These are phyloP conservation scores for Gnomoniopsis sp. DNA, from an alignment of 2,329 filamentous ascomycete species.

Conservation along the genomic window DNA sequence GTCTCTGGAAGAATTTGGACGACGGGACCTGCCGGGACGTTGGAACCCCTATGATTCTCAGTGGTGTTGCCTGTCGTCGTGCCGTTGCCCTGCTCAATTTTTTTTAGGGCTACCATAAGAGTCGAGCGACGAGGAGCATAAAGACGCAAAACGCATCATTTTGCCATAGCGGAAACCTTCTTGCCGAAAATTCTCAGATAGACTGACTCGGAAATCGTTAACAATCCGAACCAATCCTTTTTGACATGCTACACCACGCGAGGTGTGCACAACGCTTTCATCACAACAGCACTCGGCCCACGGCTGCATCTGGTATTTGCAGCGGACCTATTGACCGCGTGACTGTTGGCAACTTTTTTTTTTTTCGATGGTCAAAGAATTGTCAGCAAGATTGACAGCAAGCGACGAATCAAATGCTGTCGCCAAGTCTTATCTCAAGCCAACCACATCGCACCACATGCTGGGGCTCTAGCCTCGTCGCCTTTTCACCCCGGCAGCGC, in stretches of 20 bases:
- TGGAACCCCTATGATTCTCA: too few relatives aligned
- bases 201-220: not conserved
- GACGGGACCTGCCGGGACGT: too few relatives aligned
- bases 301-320: not conserved
- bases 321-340: not conserved
- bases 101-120: too few relatives aligned
- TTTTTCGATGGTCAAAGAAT: too few relatives aligned
- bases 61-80: too few relatives aligned
- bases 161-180: too few relatives aligned
- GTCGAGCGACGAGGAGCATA: too few relatives aligned
- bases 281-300: not conserved
- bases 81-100: too few relatives aligned
- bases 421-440: constrained; percentile 13
- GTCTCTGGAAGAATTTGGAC: too few relatives aligned
- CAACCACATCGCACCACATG: constrained; percentile 12
- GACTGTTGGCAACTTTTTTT: constrained; percentile 5
- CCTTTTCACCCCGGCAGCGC: not conserved
- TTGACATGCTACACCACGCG: not conserved
- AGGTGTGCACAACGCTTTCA: not conserved
- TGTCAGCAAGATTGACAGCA: constrained; percentile 4
- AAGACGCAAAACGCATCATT: too few relatives aligned
- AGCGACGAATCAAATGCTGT: constrained; percentile 8
- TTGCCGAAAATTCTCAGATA: not conserved
- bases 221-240: not conserved
- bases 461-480: constrained; percentile 12